Evolutionary conservation across 177 flowering plant species (phyloP).

Genomic region (Telopea speciosissima): DNA sequence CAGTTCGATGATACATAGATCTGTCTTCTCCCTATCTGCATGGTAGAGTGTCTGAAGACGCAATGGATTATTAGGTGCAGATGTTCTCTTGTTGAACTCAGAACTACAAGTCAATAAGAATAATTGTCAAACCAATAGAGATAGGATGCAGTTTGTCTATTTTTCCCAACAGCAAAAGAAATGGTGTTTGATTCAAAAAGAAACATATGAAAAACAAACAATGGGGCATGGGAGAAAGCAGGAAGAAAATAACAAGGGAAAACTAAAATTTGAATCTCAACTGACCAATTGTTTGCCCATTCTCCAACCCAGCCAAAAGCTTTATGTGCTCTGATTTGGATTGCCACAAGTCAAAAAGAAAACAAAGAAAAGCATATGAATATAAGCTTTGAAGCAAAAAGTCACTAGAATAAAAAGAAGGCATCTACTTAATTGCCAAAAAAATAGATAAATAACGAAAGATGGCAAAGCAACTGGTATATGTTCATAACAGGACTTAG

Average conservation of each 20-base stretch:
- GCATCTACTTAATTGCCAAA: neutral
- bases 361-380: neutral
- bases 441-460: neutral
- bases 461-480: neutral
- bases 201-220: neutral
- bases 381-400: neutral
- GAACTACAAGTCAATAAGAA: slow-evolving; percentile 3
- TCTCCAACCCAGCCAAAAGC: slow-evolving; percentile 99
- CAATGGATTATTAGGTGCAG: neutral
- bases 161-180: neutral
- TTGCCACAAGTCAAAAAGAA: neutral
- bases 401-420: neutral
- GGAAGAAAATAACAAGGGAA: neutral
- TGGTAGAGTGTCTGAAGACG: slow-evolving; percentile 12
- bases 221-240: neutral
- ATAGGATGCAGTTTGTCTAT: neutral
- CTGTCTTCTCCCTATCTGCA: slow-evolving; percentile 14
- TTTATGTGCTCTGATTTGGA: slow-evolving; percentile 70
- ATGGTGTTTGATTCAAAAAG: neutral
- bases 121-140: neutral
- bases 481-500: neutral
- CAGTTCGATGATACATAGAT: slow-evolving; percentile 7
- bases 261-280: neutral
- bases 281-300: slow-evolving; percentile 87
- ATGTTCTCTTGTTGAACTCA: neutral